Evolutionary conservation across 140 eudicot genomes (phyloP), one percentile per base, ranked within the genome.

Genomic region (Flaveria floridana): DNA sequence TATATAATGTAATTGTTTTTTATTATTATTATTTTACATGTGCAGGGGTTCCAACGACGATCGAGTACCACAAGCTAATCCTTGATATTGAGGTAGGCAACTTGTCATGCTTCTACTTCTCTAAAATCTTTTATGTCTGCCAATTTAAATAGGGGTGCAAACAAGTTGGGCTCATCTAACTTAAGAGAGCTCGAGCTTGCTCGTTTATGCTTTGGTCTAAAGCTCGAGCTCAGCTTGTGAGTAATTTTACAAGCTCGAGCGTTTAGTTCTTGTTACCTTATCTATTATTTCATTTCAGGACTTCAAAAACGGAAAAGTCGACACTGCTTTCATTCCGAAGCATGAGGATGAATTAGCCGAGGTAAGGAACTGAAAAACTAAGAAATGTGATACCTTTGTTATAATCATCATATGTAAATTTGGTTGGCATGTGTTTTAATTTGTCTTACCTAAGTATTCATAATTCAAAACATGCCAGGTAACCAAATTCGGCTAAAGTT

Each of bases 281-380:
- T 61, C 44, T 25, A 15, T 21, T 14, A 16, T 53, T 76, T 42
- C 41, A 19, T 68, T 47, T 28, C 81, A 94, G 99, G 99, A 94
- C 83, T 94, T 90, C 85, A 94, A 87, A 78, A 91, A 82, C 41
- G 99, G 99, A 77, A 94, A 87, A 67, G 97, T 94, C 18, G 99
- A 94, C 70, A 94, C 99, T 34, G 97, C 99, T 73, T 94, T 94
- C 83, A 94, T 94, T 77, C 99, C 99, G 6, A 94, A 94, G 89
- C 99, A 94, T 50, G 99, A 88, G 71, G 80, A 90, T 7, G 99
- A 94, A 79, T 82, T 94, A 76, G 92, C 92, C 69, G 84, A 85
- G 89, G 99, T 90, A 87, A 84, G 82, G 46, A 78, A 23, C 82
- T 71, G 58, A 62, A 64, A 37, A 37, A n/a, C 77, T n/a, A 30